Evolutionary conservation across 2,329 filamentous ascomycete species (phyloP), one percentile per base, ranked within the genome.

Genomic region (Apiospora rasikravindrae): DNA sequence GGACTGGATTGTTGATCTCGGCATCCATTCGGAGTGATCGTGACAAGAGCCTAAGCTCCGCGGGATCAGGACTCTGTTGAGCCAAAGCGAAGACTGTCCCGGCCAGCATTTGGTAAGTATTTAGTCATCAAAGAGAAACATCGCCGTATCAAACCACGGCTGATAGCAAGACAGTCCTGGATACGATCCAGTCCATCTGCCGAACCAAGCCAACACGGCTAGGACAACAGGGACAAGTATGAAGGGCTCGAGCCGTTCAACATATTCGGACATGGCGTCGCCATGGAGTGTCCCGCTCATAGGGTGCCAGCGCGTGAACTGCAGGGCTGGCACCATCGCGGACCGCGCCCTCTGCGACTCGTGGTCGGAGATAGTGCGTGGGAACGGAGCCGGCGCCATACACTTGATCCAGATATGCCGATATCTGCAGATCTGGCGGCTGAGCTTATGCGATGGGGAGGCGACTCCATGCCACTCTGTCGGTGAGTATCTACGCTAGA

Each of bases 1-100:
- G 86, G 88, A 86, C 75, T 83, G 86, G 0, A 88, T 89, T 90
- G 80, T 89, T 37, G 84, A 90, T 75, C 77, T 90, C 6, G 85
- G 87, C 0, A 85, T 90, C 74, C 88, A 74, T 82, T 87, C 24
- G 83, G 29, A 61, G 53, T n/a, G 16, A 61, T 64, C 29, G 19
- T 8, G 57, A 33, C 29, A n/a, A 10, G 22, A 11, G 4, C 7
- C 16, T 8, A 7, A 16, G 26, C n/a, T n/a, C 22, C 4, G 33
- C 6, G 16, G 33, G 13, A n/a, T 10, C 57, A 40, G 29, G 33
- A 19, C 71, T 47, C 84, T 86, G 77, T 81, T 11, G 86, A 84
- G 74, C 84, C 84, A 66, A 80, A 82, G 22, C 82, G 80, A 69
- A 82, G 86, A n/a, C 85, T 82, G 2, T 84, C 84, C 69, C 88